A percentile compares a stretch with the other conserved stretches of the same genome.
Evolutionary conservation across 1,284 basidiomycete genomes (phyloP).

Genomic region (Apiotrichum siamense): DNA sequence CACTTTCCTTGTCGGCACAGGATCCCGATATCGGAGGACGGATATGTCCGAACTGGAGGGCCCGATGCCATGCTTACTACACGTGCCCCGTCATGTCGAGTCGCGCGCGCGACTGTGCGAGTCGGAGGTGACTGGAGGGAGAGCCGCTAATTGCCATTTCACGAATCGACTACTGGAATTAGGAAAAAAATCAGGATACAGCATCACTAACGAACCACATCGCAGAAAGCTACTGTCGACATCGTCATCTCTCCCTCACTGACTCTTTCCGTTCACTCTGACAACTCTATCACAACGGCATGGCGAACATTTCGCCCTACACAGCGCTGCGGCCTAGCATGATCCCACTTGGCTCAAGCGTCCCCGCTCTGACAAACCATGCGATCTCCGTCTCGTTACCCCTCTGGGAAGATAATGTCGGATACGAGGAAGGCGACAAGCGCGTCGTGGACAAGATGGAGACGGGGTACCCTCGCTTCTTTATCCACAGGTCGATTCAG

Average conservation of each 20-base stretch:
- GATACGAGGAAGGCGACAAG: slow-evolving; percentile 86
- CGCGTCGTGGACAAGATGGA: slow-evolving; percentile 77
- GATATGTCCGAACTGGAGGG: no score
- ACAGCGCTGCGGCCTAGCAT: slow-evolving; percentile 3
- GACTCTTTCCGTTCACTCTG: not conserved
- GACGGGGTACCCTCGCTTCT: slow-evolving; percentile 95
- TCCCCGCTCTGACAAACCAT: slow-evolving; percentile 57
- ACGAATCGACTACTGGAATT: no score
- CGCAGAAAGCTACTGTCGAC: no score
- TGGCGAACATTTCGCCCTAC: not conserved
- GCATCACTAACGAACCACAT: no score
- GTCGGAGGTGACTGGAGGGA: no score
- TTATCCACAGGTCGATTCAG: slow-evolving; percentile 80
- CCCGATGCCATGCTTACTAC: no score
- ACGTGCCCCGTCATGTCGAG: no score
- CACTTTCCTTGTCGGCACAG: no score
- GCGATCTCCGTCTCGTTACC: slow-evolving; percentile 97
- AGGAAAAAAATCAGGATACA: no score
- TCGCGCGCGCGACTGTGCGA: no score
- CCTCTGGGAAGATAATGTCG: slow-evolving; percentile 87
- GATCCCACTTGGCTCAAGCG: slow-evolving; percentile 47
- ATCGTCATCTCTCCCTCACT: not conserved
- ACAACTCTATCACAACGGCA: not conserved
- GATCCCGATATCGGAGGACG: no score
- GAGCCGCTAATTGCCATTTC: no score